phyloP scores from a whole-genome alignment of 2,329 filamentous ascomycete species.

The Dendrostoma leiphaemia region DNA sequence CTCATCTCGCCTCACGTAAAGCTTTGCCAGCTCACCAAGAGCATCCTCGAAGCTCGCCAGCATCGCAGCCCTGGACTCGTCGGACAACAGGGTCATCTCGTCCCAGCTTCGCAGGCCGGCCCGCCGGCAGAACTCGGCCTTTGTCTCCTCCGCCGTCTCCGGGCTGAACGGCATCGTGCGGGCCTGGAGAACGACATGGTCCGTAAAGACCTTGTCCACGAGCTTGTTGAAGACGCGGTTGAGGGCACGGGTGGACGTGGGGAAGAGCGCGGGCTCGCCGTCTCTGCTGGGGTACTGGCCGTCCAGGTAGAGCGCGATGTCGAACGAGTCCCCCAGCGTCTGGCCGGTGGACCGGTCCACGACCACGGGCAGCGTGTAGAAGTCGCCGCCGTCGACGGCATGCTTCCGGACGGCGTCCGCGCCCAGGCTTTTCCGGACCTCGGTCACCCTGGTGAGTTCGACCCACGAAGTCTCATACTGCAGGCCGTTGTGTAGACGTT shows the following conservation, averaged over 20 bases:
- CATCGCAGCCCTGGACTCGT: slow-evolving; percentile 38
- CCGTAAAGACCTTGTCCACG: slow-evolving; percentile 53
- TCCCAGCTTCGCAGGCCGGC: slow-evolving; percentile 44
- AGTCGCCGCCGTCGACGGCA: slow-evolving; percentile 48
- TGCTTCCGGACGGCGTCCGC: slow-evolving; percentile 51
- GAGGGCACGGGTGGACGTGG: not conserved
- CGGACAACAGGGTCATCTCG: slow-evolving; percentile 35
- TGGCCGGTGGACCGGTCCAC: slow-evolving; percentile 14
- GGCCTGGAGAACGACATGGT: slow-evolving; percentile 38
- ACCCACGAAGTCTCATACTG: slow-evolving; percentile 45
- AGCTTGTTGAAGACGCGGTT: slow-evolving; percentile 45
- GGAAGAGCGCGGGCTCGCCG: slow-evolving; percentile 20
- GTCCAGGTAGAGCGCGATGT: slow-evolving; percentile 62
- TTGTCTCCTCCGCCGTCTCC: slow-evolving; percentile 38
- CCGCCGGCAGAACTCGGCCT: slow-evolving; percentile 48
- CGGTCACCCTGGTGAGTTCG: slow-evolving; percentile 47
- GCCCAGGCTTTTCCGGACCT: slow-evolving; percentile 44
- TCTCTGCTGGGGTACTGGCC: slow-evolving; percentile 40
- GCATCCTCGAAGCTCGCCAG: slow-evolving; percentile 37
- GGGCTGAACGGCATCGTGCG: slow-evolving; percentile 50
- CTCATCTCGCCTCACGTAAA: slow-evolving; percentile 34
- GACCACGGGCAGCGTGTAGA: slow-evolving; percentile 9
- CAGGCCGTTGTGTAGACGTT: slow-evolving; percentile 22
- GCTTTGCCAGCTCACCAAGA: slow-evolving; percentile 39
- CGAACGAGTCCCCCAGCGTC: slow-evolving; percentile 60